A percentile compares a stretch with the other conserved stretches of the same genome.
Evolutionary conservation across 177 flowering plant genomes (phyloP).

Genomic region (Telopea speciosissima): DNA sequence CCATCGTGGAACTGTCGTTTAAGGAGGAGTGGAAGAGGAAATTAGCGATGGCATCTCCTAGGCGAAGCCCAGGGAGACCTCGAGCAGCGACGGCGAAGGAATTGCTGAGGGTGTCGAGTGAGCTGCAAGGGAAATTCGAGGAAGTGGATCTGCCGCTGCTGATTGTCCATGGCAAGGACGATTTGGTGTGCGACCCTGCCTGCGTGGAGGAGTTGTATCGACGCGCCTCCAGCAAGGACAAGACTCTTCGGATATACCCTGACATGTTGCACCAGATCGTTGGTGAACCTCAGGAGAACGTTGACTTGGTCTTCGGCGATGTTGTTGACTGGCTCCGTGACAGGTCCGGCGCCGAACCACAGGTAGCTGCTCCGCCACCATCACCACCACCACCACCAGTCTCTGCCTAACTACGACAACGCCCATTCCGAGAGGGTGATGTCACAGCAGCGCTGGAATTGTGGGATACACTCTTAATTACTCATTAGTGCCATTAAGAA

Average conservation of each 20-base stretch:
- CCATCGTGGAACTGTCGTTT: conserved; percentile 62
- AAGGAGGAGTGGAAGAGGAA: conserved; percentile 83
- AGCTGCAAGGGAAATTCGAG: conserved; percentile 58
- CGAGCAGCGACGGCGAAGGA: conserved; percentile 85
- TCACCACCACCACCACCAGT: too few relatives aligned
- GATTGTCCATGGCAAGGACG: conserved; percentile 75
- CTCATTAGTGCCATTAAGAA: too few relatives aligned
- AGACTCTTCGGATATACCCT: conserved; percentile 43
- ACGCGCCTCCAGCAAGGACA: conserved; percentile 68
- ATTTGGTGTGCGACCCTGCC: conserved; percentile 78
- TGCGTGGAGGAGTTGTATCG: conserved; percentile 64
- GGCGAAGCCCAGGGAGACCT: conserved; percentile 41
- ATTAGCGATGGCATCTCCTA: conserved; percentile 62
- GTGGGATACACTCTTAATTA: too few relatives aligned
- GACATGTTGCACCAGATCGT: conserved; percentile 93
- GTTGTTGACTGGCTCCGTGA: conserved; percentile 57
- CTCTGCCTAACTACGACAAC: too few relatives aligned
- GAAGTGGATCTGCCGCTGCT: conserved; percentile 67
- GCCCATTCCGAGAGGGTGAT: too few relatives aligned
- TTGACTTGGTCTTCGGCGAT: conserved; percentile 72
- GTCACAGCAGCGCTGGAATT: too few relatives aligned
- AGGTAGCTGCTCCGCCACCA: neutral
- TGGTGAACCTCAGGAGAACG: conserved; percentile 73
- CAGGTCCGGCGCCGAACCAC: conserved; percentile 26
- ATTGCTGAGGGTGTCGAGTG: conserved; percentile 64